Evolutionary conservation across 352 stramenopile genomes (phyloP), one percentile per base, ranked within the genome.

Genomic region (Achlya hypogyna): DNA sequence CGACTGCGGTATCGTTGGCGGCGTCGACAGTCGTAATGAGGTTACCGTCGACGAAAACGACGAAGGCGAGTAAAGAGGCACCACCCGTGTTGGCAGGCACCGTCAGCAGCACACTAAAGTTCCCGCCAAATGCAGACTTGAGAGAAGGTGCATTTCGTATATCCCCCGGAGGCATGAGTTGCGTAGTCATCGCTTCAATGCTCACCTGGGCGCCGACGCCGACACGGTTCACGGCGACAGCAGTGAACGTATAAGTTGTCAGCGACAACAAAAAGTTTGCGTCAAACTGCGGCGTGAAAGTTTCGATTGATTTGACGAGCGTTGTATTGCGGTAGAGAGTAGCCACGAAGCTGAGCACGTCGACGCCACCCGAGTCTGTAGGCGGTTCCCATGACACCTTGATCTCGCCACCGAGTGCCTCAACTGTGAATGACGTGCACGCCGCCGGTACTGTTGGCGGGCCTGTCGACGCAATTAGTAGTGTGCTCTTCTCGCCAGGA

Each of bases 101-200:
- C 0, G 64, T 42, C 0, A 87, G 23, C 58, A 82, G 63, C 14
- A 88, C 62, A 4, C 78, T 88, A n/a, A 87, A 75, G 40, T 83
- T 90, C 1, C 79, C 79, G 18, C 82, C 82, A 69, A 76, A 87
- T 28, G 86, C 65, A 6, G 56, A 71, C 18, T 78, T 34, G 1
- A 70, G 69, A 0, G 76, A 29, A 0, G 79, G 79, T 18, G 58
- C 14, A 5, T 54, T 63, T 1, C 52, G 35, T 16, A 78, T 77
- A 1, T 53, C 51, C 9, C 67, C 73, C 0, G 82, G 78, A 1
- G 71, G 23, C 0, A 64, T 59, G 14, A 67, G 32, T 5, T 43
- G 1, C 0, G 68, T 62, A 0, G 82, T 90, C 22, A 51, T 74
- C 9, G 80, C 60, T 2, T 12, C 54, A 2, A 63, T 38, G 0